Base-by-base conservation (phyloP, 2,329 filamentous ascomycete species). In the Elsinoe perseae region DNA sequence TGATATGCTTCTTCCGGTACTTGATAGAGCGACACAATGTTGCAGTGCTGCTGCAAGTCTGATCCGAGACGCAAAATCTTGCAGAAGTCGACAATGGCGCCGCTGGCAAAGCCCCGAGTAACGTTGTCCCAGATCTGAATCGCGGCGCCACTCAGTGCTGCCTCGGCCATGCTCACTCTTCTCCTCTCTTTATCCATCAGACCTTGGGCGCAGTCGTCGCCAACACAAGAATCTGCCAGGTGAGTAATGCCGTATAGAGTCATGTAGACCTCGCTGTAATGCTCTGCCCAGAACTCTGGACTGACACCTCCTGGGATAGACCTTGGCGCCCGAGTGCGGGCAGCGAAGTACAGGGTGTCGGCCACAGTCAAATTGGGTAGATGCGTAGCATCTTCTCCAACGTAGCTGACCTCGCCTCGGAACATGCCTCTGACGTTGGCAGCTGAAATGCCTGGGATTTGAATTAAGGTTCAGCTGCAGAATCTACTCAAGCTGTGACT, bases 381-480 rank as follows among this genome's bases (percentile, higher is more conserved):
- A 60, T 82, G 79, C 57, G 72, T 73, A 61, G 76, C 74, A 3
- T 74, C 72, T 59, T 76, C 73, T 52, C 72, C 69, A 58, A 73
- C 75, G 65, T 76, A 76, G 5, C 75, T 66, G 4, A 70, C 68
- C 50, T 75, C 74, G 61, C 87, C 87, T 20, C 85, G 83, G 70
- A 90, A 89, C 55, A 79, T 74, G 10, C 80, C 79, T 68, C 85
- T 80, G 84, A 90, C 89, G 66, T 87, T 80, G 64, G 85, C 72
- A 58, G 86, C 78, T 2, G 79, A 72, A 64, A 86, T 76, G 8
- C 53, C 38, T 56, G 2, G 46, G 56, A 10, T 46, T 52, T 6
- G 36, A n/a, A 18, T 56, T 68, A 42, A 18, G 12, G 12, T 30
- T 5, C 6, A 6, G 6, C 12, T 30, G 6, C 6, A 30, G 28